Evolutionary conservation across 1,284 basidiomycete genomes (phyloP).

Genomic region (Ganoderma multipileum): DNA sequence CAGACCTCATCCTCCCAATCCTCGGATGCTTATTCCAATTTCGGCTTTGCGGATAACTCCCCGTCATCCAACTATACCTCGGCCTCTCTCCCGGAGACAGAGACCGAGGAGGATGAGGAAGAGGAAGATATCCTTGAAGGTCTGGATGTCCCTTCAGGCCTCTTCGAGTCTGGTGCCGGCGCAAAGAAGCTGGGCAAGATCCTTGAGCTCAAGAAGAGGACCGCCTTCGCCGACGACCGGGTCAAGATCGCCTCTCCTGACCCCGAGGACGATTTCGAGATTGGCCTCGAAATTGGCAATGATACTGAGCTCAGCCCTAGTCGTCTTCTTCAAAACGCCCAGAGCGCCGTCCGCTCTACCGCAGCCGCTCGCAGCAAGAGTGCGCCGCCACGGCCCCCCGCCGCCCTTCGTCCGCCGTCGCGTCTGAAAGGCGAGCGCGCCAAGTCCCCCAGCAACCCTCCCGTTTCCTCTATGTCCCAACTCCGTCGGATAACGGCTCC

Average conservation of each 20-base stretch:
- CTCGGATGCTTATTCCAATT: constrained; percentile 79
- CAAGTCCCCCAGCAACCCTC: constrained; percentile 73
- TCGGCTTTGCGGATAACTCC: constrained; percentile 74
- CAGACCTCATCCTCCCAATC: constrained; percentile 82
- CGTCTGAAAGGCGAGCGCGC: constrained; percentile 65
- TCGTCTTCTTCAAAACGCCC: constrained; percentile 63
- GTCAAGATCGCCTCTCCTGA: constrained; percentile 63
- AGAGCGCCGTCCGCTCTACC: constrained; percentile 50
- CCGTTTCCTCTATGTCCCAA: constrained; percentile 67
- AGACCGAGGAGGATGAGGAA: constrained; percentile 70
- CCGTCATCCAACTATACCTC: constrained; percentile 76
- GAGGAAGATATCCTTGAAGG: constrained; percentile 81
- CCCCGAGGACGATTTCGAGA: constrained; percentile 83
- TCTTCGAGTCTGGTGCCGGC: constrained; percentile 75
- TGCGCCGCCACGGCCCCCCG: constrained; percentile 55
- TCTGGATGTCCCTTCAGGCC: constrained; percentile 72
- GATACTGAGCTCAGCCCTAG: constrained; percentile 82
- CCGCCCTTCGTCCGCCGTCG: constrained; percentile 63
- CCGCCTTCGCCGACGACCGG: constrained; percentile 51
- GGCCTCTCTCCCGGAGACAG: constrained; percentile 69
- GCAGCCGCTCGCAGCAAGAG: constrained; percentile 50
- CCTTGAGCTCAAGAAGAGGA: constrained; percentile 77
- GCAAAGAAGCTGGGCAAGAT: constrained; percentile 72
- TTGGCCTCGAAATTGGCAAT: constrained; percentile 80
- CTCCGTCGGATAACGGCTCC: constrained; percentile 58